Evolutionary conservation across 148 eudicot species (phyloP).

Genomic region (Amaranthus palmeri): DNA sequence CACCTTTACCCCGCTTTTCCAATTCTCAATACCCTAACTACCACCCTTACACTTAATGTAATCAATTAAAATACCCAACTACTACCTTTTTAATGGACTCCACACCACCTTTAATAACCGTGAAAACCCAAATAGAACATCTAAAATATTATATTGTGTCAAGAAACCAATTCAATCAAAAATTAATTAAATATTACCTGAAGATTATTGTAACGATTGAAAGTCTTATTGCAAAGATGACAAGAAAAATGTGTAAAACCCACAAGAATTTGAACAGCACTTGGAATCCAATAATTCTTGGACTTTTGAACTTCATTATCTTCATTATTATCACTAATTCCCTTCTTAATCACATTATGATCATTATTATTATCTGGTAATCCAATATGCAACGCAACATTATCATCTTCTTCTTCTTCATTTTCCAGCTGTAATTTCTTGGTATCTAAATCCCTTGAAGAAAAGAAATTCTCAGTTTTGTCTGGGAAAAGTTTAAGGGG

Average conservation of each 20-base stretch:
- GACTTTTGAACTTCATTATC: background rate
- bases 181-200: constrained; percentile 54
- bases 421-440: constrained; percentile 2
- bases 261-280: constrained; percentile 54
- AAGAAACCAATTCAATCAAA: too few relatives aligned
- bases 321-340: background rate
- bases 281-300: constrained; percentile 63
- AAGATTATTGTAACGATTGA: constrained; percentile 82
- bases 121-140: too few relatives aligned
- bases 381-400: constrained; percentile 60
- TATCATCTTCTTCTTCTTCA: constrained; percentile 21
- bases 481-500: constrained; percentile 38
- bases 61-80: too few relatives aligned
- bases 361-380: constrained; percentile 31
- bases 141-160: too few relatives aligned
- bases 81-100: too few relatives aligned
- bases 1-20: too few relatives aligned
- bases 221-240: constrained; percentile 69
- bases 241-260: constrained; percentile 84
- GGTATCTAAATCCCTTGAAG: background rate
- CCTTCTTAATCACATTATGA: constrained; percentile 6
- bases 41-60: too few relatives aligned
- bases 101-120: too few relatives aligned
- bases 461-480: constrained; percentile 27
- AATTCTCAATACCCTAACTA: too few relatives aligned